Base-by-base conservation (phyloP, 2,329 filamentous ascomycete genomes). In the Penicillium palitans region DNA sequence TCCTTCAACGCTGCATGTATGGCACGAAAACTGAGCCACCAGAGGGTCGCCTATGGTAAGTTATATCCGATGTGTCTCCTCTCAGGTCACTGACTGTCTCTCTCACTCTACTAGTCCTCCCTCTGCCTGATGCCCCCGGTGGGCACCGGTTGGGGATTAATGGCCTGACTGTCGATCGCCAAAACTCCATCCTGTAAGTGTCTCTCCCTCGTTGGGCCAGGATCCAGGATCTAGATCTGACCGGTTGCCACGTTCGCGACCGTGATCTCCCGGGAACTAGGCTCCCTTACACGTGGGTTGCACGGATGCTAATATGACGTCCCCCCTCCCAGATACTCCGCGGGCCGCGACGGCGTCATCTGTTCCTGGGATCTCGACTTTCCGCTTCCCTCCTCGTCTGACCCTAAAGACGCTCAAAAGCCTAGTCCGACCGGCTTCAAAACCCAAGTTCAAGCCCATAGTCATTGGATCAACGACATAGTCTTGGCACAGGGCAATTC, bases 401-500 rank as follows among this genome's bases (percentile, higher is more conserved):
- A 65, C 19, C 58, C 66, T 21, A 58, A 67, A 65, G 54, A 75
- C 6, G 52, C 58, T 24, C 46, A 66, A 37, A 70, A 72, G 46
- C 68, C 72, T 27, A 68, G 66, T 51, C 76, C 81, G 10, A 84
- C 84, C 17, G 79, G 79, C 3, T 84, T 86, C 68, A 80, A 83
- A 60, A 81, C 83, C 61, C 84, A 90, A 72, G 84, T 88, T 17
- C 87, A 90, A 72, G 92, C 93, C 9, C 93, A 97, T 75, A 96
- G 91, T 51, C 91, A 96, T 76, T 97, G 93, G 93, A 89, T 97
- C 78, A 97, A 96, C 77, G 93, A 96, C 74, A 90, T 97, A 62
- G 85, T 87, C 24, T 84, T 96, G 55, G 89, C 89, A 8, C 86
- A 92, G 71, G 85, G 87, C 69, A 91, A 93, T 69, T 82, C 86